These are phyloP conservation scores for Emydomyces testavorans DNA, from an alignment of 2,329 filamentous ascomycete genomes.

Conservation along the genomic window DNA sequence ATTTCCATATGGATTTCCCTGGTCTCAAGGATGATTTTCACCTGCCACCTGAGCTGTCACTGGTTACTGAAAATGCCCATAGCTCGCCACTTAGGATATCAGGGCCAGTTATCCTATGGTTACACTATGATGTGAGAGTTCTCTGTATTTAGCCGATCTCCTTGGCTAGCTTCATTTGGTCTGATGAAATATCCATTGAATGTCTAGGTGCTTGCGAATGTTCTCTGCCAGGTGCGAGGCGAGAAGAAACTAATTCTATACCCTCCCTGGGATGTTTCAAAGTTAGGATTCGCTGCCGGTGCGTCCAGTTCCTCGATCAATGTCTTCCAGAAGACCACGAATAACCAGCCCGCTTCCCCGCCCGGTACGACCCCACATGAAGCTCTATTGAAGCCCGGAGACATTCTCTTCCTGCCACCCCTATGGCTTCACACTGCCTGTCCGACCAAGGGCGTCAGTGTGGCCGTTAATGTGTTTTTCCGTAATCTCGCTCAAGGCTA, in stretches of 20 bases:
- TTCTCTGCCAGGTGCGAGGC: conserved; percentile 68
- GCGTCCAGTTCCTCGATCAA: conserved; percentile 69
- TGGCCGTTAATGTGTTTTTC: conserved; percentile 88
- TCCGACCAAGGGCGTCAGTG: conserved; percentile 41
- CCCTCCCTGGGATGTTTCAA: conserved; percentile 60
- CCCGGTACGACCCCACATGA: conserved; percentile 56
- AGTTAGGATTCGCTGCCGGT: conserved; percentile 61
- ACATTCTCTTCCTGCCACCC: conserved; percentile 68
- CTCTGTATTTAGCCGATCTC: background rate
- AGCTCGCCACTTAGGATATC: conserved; percentile 72
- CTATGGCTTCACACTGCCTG: conserved; percentile 68
- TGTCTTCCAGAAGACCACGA: conserved; percentile 44
- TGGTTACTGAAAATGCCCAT: conserved; percentile 53
- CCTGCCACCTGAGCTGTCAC: conserved; percentile 50
- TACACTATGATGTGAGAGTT: conserved; percentile 63
- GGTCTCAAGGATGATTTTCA: conserved; percentile 56
- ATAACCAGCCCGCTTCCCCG: conserved; percentile 42
- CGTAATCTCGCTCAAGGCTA: conserved; percentile 57
- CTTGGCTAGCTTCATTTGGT: background rate
- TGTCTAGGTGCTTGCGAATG: conserved; percentile 66
- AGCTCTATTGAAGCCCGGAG: conserved; percentile 55
- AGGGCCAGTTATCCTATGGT: conserved; percentile 73
- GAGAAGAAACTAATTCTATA: conserved; percentile 65
- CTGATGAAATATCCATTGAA: background rate
- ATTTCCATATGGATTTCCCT: conserved; percentile 60